Conservation (phyloP, 192 early-diverging fungal species). For the Backusella psychrophila region DNA sequence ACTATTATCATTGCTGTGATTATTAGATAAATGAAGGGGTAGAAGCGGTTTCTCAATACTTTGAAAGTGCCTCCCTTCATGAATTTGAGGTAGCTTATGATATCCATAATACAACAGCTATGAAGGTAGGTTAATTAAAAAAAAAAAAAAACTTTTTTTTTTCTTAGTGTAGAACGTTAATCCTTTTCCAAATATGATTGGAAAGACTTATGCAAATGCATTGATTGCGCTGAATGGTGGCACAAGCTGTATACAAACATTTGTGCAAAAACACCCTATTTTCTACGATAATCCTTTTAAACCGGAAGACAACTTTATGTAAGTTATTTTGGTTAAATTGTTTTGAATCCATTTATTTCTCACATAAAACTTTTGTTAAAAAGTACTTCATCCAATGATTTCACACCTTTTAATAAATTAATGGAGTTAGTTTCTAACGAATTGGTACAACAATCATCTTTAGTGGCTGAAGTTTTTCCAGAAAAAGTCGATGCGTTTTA, state of each 20-base stretch:
- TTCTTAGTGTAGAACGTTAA: background rate
- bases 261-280: slow-evolving; percentile 82
- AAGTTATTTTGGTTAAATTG: slow-evolving; percentile 1
- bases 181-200: background rate
- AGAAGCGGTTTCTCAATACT: slow-evolving; percentile 71
- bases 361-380: background rate
- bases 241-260: slow-evolving; percentile 64
- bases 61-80: slow-evolving; percentile 69
- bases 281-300: slow-evolving; percentile 76
- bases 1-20: background rate
- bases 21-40: slow-evolving; percentile 53
- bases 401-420: slow-evolving; percentile 52
- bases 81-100: slow-evolving; percentile 85
- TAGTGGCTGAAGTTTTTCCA: slow-evolving; percentile 70
- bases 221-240: slow-evolving; percentile 75
- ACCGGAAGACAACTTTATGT: slow-evolving; percentile 54
- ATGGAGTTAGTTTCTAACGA: slow-evolving; percentile 66
- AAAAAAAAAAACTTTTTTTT: background rate
- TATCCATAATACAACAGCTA: slow-evolving; percentile 54
- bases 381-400: slow-evolving; percentile 26
- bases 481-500: slow-evolving; percentile 68
- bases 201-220: slow-evolving; percentile 59
- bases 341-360: background rate
- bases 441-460: slow-evolving; percentile 58
- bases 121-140: slow-evolving; percentile 45